A percentile compares a stretch with the other conserved stretches of the same genome.
Conservation (phyloP, 768 basidiomycete species). For the Boletus speciosus region DNA sequence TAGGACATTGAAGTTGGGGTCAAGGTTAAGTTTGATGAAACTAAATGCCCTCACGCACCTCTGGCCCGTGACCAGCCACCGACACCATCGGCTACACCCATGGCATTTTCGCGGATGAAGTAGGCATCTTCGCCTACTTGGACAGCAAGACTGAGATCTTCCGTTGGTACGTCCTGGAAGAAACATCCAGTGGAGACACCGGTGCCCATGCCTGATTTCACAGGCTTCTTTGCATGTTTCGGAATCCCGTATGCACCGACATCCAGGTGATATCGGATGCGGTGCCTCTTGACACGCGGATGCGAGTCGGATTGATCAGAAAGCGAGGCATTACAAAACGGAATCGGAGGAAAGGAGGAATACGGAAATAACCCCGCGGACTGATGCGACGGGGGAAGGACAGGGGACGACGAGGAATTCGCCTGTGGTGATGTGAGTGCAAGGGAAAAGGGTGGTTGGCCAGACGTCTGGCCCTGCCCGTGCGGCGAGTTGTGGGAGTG, state of each 20-base stretch:
- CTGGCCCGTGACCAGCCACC: slow-evolving; percentile 75
- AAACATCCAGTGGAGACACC: slow-evolving; percentile 22
- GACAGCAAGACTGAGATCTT: slow-evolving; percentile 50
- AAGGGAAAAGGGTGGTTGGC: slow-evolving; percentile 37
- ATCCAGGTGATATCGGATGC: slow-evolving; percentile 52
- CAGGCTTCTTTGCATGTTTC: slow-evolving; percentile 41
- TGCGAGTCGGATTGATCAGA: slow-evolving; percentile 27
- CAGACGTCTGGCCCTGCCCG: slow-evolving; percentile 32
- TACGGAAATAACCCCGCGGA: slow-evolving; percentile 36
- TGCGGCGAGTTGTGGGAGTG: slow-evolving; percentile 35
- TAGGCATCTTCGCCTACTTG: slow-evolving; percentile 94
- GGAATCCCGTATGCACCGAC: slow-evolving; percentile 86
- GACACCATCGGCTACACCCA: slow-evolving; percentile 95
- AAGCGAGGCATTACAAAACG: slow-evolving; percentile 26
- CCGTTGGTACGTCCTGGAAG: slow-evolving; percentile 28
- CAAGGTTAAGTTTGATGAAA: slow-evolving; percentile 9
- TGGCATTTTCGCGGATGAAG: slow-evolving; percentile 74
- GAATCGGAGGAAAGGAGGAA: slow-evolving; percentile 32
- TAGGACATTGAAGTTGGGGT: slow-evolving; percentile 1
- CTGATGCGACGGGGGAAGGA: slow-evolving; percentile 29
- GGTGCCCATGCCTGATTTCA: slow-evolving; percentile 28
- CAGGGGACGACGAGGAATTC: slow-evolving; percentile 28
- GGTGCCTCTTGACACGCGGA: slow-evolving; percentile 31
- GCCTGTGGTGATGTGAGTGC: slow-evolving; percentile 45
- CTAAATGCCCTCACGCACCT: slow-evolving; percentile 30